Evolutionary conservation across 2,329 filamentous ascomycete genomes (phyloP).

Genomic region (Cadophora gregata): DNA sequence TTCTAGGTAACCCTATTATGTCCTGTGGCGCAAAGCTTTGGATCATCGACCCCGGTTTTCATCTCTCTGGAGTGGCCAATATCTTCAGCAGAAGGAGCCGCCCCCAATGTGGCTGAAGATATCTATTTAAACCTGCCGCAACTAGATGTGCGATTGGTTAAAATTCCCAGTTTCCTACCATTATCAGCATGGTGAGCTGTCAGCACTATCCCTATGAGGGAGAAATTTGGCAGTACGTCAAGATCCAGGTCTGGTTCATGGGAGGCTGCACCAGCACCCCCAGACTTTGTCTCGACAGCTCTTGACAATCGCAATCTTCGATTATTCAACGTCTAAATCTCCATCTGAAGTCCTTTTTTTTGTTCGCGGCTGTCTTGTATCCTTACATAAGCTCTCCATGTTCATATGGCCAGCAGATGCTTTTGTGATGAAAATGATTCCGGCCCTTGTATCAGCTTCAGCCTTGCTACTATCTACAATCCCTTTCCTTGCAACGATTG

Average conservation of each 20-base stretch:
- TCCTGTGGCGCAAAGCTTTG: not conserved
- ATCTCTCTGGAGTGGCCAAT: not conserved
- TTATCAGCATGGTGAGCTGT: not conserved
- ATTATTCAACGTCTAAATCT: too few species aligned
- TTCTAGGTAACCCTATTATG: not conserved
- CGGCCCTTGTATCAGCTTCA: not conserved
- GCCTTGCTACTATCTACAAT: slow-evolving; percentile 1
- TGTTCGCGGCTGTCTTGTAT: too few species aligned
- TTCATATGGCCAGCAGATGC: not conserved
- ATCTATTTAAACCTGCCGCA: not conserved
- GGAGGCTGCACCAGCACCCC: not conserved
- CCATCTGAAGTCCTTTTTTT: too few species aligned
- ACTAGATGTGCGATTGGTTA: not conserved
- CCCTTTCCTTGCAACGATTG: slow-evolving; percentile 4
- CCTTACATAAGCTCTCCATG: too few species aligned
- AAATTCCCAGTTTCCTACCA: not conserved
- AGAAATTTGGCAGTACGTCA: too few species aligned
- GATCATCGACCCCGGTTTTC: not conserved
- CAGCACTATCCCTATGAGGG: not conserved
- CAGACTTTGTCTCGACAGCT: too few species aligned
- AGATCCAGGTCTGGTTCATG: not conserved
- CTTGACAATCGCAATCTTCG: too few species aligned
- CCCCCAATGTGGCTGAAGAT: not conserved
- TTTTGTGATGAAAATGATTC: not conserved
- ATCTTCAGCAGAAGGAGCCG: not conserved